Evolutionary conservation across 441 rosid species (phyloP).

Genomic region (Theobroma grandiflorum): DNA sequence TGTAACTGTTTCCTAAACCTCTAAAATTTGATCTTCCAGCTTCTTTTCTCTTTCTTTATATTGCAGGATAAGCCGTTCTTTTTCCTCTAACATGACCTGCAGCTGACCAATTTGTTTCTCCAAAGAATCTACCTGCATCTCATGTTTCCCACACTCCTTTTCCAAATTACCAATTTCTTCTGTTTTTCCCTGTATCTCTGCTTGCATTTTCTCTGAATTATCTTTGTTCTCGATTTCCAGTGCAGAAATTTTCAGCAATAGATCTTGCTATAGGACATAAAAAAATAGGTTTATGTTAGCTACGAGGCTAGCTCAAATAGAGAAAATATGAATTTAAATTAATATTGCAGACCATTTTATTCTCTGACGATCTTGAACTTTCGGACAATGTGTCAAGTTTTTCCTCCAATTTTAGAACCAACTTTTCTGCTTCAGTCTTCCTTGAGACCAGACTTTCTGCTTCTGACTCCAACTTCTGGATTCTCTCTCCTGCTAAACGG

Average conservation of each 20-base stretch:
- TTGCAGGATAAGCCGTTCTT: conserved; percentile 65
- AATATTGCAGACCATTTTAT: conserved; percentile 54
- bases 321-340: conserved; percentile 20
- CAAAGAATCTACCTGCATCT: conserved; percentile 54
- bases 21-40: conserved; percentile 60
- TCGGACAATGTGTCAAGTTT: conserved; percentile 48
- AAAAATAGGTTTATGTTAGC: conserved; percentile 34
- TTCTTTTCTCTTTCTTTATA: conserved; percentile 59
- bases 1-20: conserved; percentile 50
- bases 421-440: conserved; percentile 55
- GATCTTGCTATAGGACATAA: conserved; percentile 60
- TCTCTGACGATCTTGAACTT: conserved; percentile 59
- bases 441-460: conserved; percentile 60
- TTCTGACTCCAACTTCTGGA: conserved; percentile 69
- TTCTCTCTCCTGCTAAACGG: conserved; percentile 57
- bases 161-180: conserved; percentile 58
- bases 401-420: conserved; percentile 56
- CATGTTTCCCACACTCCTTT: conserved; percentile 53
- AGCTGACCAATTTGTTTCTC: conserved; percentile 66
- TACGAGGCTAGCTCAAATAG: conserved; percentile 29
- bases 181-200: conserved; percentile 56
- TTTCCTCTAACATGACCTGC: conserved; percentile 59
- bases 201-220: conserved; percentile 52
- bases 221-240: conserved; percentile 70
- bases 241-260: conserved; percentile 58